These are phyloP conservation scores for Huntiella bhutanensis DNA, from an alignment of 2,329 filamentous ascomycete genomes.

Conservation along the genomic window DNA sequence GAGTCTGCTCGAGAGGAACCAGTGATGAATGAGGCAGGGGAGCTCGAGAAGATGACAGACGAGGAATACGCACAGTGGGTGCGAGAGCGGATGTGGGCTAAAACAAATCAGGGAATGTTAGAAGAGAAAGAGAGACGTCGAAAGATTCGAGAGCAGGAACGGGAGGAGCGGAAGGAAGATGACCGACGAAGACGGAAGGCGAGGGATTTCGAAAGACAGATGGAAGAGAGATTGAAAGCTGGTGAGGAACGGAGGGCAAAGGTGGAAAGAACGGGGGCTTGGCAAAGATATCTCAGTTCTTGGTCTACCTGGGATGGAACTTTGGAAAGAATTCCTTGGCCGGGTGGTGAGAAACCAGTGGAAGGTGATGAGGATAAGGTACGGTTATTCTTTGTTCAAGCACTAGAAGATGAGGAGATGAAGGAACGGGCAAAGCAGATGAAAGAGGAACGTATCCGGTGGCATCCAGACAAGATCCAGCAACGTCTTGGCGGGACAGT, in stretches of 20 bases:
- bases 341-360: slow-evolving; percentile 17
- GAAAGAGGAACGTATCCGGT: slow-evolving; percentile 73
- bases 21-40: slow-evolving; percentile 24
- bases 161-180: slow-evolving; percentile 17
- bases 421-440: slow-evolving; percentile 32
- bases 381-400: slow-evolving; percentile 45
- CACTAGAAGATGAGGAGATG: slow-evolving; percentile 24
- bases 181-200: slow-evolving; percentile 16
- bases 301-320: slow-evolving; percentile 41
- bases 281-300: slow-evolving; percentile 31
- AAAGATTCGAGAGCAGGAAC: slow-evolving; percentile 22
- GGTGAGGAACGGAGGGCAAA: slow-evolving; percentile 43
- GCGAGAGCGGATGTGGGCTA: slow-evolving; percentile 84
- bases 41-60: slow-evolving; percentile 72
- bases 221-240: slow-evolving; percentile 49
- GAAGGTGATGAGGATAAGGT: slow-evolving; percentile 32
- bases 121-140: slow-evolving; percentile 52
- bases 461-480: slow-evolving; percentile 97
- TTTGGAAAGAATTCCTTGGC: slow-evolving; percentile 44
- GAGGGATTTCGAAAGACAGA: slow-evolving; percentile 36
- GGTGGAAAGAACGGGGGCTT: slow-evolving; percentile 41
- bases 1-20: slow-evolving; percentile 14
- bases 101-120: slow-evolving; percentile 65
- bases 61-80: slow-evolving; percentile 84
- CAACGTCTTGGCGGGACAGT: slow-evolving; percentile 62